Percentiles rank a stretch among this genome's conserved stretches.
These are phyloP conservation scores for Allium cepa DNA, from an alignment of 106 monocot species.

Conservation along the genomic window DNA sequence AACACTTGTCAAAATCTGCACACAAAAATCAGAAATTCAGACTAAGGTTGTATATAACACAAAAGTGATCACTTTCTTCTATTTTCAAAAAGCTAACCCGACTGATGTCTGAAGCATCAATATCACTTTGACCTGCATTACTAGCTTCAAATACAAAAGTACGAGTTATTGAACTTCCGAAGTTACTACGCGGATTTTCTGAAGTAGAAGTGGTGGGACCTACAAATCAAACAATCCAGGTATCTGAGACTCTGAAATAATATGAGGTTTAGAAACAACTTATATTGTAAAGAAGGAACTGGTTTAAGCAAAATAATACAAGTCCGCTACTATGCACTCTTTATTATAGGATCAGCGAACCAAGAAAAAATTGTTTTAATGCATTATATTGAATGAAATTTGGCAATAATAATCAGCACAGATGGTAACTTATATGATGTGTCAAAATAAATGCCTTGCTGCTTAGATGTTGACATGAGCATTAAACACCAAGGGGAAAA, in stretches of 20 bases:
- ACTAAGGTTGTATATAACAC: not conserved
- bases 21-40: conserved; percentile 2
- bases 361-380: not conserved
- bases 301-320: not conserved
- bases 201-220: conserved; percentile 26
- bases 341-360: not conserved
- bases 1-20: conserved; percentile 62
- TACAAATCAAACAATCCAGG: not conserved
- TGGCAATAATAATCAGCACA: not conserved
- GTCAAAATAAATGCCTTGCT: not conserved
- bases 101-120: conserved; percentile 33
- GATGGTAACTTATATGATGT: not conserved
- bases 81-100: conserved; percentile 28
- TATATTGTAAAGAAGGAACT: not conserved
- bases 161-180: conserved; percentile 15
- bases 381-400: not conserved
- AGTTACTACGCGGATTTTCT: conserved; percentile 13
- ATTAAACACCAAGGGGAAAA: not conserved
- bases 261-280: not conserved
- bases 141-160: conserved; percentile 70
- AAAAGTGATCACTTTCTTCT: not conserved
- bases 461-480: no score
- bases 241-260: conserved; percentile 1
- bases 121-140: conserved; percentile 57
- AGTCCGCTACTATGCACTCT: not conserved